These are phyloP conservation scores for Apium graveolens DNA, from an alignment of 129 eudicot species.

Conservation along the genomic window DNA sequence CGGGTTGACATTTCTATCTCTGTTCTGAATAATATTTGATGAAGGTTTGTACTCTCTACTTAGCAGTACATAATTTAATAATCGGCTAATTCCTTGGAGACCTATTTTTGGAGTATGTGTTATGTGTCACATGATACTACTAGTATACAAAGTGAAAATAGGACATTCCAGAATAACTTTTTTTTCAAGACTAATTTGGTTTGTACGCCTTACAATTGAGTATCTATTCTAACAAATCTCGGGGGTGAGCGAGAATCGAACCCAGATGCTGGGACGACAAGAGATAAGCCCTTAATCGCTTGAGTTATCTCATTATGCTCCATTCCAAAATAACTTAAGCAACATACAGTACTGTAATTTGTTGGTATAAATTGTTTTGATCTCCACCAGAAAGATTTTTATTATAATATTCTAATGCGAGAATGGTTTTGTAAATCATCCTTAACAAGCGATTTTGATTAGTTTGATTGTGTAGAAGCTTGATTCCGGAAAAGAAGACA, in stretches of 20 bases:
- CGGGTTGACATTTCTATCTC: slow-evolving; percentile 1
- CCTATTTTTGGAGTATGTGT: background rate
- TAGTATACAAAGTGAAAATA: background rate
- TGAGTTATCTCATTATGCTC: no score
- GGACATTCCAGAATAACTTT: background rate
- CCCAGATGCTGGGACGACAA: no score
- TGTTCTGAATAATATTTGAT: background rate
- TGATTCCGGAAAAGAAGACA: background rate
- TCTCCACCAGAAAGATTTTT: background rate
- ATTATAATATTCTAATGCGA: background rate
- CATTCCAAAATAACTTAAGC: background rate
- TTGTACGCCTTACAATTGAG: no score
- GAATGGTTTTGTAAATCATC: background rate
- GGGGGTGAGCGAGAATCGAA: no score
- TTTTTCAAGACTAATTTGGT: no score
- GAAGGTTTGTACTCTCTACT: background rate
- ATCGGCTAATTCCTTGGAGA: background rate
- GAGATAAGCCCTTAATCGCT: no score
- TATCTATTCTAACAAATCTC: no score
- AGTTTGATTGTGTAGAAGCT: background rate
- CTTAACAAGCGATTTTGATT: background rate
- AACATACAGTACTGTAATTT: background rate
- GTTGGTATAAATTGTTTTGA: background rate
- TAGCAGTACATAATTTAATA: background rate
- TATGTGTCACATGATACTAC: background rate